Evolutionary conservation across 192 early-diverging fungal species (phyloP).

Genomic region (Diversispora epigaea): DNA sequence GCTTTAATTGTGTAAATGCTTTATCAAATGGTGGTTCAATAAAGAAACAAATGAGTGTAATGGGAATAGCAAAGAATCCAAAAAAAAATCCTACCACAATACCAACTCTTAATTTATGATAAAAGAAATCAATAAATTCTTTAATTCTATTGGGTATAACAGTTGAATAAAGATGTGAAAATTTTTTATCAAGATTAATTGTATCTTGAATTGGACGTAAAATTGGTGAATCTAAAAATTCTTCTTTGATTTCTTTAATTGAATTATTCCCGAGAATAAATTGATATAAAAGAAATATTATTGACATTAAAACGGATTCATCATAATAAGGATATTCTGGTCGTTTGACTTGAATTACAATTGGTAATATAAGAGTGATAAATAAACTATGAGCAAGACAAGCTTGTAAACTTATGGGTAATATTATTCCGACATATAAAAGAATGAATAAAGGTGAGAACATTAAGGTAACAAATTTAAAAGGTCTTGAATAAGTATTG

Average conservation of each 20-base stretch:
- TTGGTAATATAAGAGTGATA: background rate
- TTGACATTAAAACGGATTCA: background rate
- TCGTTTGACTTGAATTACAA: background rate
- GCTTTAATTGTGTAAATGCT: background rate
- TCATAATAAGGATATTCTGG: background rate
- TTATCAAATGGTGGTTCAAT: background rate
- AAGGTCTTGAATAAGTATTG: background rate
- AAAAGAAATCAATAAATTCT: background rate
- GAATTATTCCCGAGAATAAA: background rate
- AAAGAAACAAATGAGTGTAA: background rate
- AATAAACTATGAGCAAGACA: background rate
- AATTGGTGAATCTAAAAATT: background rate
- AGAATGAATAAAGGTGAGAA: background rate
- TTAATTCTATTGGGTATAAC: background rate
- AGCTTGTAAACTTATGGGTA: background rate
- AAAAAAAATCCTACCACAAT: background rate
- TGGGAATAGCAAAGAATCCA: background rate
- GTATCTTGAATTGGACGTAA: background rate
- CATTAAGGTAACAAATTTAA: background rate
- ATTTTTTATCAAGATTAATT: background rate
- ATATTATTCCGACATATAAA: background rate
- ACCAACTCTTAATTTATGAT: background rate
- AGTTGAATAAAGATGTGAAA: background rate
- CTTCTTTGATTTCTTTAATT: background rate
- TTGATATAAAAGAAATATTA: background rate